These are phyloP conservation scores for Penicillium lagena DNA, from an alignment of 495 filamentous ascomycete species.

Conservation along the genomic window DNA sequence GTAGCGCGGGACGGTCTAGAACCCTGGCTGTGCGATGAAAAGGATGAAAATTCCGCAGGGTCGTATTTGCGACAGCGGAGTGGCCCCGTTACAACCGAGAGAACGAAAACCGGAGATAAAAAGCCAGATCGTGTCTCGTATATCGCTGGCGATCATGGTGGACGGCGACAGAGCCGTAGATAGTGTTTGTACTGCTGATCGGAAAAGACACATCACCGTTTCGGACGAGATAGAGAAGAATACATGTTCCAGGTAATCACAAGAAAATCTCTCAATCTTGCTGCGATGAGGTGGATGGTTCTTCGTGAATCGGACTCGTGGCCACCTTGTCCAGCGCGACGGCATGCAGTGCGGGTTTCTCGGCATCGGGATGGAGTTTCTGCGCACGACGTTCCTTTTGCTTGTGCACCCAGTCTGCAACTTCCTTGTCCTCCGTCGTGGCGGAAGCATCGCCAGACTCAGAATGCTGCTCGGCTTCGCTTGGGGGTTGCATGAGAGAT, in stretches of 20 bases:
- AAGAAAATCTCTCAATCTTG: conserved; percentile 4
- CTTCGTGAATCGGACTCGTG: conserved; percentile 27
- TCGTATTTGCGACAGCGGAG: too few relatives aligned
- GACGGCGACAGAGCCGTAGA: too few relatives aligned
- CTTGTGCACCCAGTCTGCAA: conserved; percentile 75
- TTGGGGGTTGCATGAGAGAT: conserved; percentile 72
- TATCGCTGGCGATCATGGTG: too few relatives aligned
- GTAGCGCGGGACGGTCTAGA: too few relatives aligned
- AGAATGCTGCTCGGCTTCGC: conserved; percentile 55
- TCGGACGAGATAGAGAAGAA: too few relatives aligned
- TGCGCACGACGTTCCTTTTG: conserved; percentile 56
- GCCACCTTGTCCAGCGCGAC: conserved; percentile 62
- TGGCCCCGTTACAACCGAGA: too few relatives aligned
- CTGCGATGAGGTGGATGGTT: conserved; percentile 8
- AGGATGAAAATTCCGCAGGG: too few relatives aligned
- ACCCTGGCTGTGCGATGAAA: too few relatives aligned
- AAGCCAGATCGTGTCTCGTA: too few relatives aligned
- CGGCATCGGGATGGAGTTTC: conserved; percentile 37
- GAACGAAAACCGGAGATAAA: too few relatives aligned
- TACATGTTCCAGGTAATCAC: too few relatives aligned
- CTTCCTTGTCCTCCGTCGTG: conserved; percentile 63
- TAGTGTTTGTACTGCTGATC: too few relatives aligned
- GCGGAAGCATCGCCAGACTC: conserved; percentile 33
- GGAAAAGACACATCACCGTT: not conserved
- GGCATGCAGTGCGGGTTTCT: conserved; percentile 71